Percentiles rank a stretch among this genome's conserved stretches.
phyloP scores from a whole-genome alignment of 208 protist species.

The Leishmania major region DNA sequence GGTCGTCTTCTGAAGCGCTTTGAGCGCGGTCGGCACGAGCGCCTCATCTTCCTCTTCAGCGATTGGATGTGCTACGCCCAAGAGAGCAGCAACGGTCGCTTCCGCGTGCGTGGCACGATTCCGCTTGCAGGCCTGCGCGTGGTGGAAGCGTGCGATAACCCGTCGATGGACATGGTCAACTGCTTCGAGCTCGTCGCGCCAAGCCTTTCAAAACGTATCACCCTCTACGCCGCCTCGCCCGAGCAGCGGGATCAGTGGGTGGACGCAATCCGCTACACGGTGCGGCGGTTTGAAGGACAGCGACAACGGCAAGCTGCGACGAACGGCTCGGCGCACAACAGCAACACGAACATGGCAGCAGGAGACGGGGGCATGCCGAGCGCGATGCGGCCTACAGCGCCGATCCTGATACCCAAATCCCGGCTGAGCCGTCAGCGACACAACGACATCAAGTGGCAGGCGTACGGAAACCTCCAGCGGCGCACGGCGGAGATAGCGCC shows the following conservation, averaged over 20 bases:
- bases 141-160: slow-evolving; percentile 42
- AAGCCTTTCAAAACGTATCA: slow-evolving; percentile 44
- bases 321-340: neutral
- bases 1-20: slow-evolving; percentile 70
- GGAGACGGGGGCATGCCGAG: slow-evolving; percentile 17
- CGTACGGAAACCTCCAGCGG: slow-evolving; percentile 38
- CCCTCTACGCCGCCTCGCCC: slow-evolving; percentile 63
- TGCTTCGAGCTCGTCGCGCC: slow-evolving; percentile 56
- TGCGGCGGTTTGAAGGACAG: slow-evolving; percentile 25
- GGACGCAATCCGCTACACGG: slow-evolving; percentile 60
- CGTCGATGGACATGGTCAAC: slow-evolving; percentile 32
- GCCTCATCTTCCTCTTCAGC: slow-evolving; percentile 83
- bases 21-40: slow-evolving; percentile 67
- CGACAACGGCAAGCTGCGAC: neutral
- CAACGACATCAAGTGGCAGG: slow-evolving; percentile 40
- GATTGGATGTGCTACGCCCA: slow-evolving; percentile 85
- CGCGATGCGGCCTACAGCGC: slow-evolving; percentile 26
- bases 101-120: slow-evolving; percentile 72
- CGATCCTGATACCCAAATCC: slow-evolving; percentile 41
- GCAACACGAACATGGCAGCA: neutral
- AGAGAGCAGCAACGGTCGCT: slow-evolving; percentile 62
- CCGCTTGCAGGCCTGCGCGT: slow-evolving; percentile 56
- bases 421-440: slow-evolving; percentile 62
- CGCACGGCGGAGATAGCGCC: slow-evolving; percentile 11
- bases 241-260: slow-evolving; percentile 86